Evolutionary conservation across 305 asterid species (phyloP), one percentile per base, ranked within the genome.

Genomic region (Salvia sclarea): DNA sequence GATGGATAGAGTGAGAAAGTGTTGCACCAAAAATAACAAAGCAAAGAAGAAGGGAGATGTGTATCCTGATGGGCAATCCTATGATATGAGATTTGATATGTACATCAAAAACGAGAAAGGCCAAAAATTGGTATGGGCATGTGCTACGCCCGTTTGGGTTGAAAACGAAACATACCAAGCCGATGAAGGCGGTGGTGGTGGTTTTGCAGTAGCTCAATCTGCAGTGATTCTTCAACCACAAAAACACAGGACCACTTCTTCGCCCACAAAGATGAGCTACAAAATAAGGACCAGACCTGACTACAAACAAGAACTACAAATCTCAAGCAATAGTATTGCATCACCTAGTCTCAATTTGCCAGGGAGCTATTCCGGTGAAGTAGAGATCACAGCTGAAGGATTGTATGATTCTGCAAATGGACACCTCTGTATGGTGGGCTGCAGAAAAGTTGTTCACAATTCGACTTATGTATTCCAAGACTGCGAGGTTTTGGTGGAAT

Each of bases 361-460:
- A 1, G 14, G 0, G 49, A 8, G 22, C 45, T 20, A 5, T 21
- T 0, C n/a, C 14, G 3, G 13, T 56, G 45, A 2, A 3, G 20
- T 82, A 20, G 75, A 58, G 67, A 77, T 88, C 62, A 43, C 71
- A n/a, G 94, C 94, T 4, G 95, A 90, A 80, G 97, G 95, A 43
- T 21, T 79, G 13, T 88, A 90, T 62, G 53, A 75, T 76, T 38
- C 68, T 10, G 70, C 73, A 57, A 84, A 80, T 4, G 95, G 97
- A 13, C 71, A 68, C 20, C 83, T 88, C 50, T 90, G 97, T 48
- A 83, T 88, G 94, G 83, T 86, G 35, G 97, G 91, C 14, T 90
- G 95, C 76, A 82, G 85, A 66, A 70, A 75, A 70, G 11, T 84
- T 60, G 58, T 7, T 17, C 44, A 10, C 1, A 68, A 70, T 5